A percentile compares a stretch with the other conserved stretches of the same genome.
phyloP scores from a whole-genome alignment of 169 alveolate genomes.

The Eimeria acervulina region DNA sequence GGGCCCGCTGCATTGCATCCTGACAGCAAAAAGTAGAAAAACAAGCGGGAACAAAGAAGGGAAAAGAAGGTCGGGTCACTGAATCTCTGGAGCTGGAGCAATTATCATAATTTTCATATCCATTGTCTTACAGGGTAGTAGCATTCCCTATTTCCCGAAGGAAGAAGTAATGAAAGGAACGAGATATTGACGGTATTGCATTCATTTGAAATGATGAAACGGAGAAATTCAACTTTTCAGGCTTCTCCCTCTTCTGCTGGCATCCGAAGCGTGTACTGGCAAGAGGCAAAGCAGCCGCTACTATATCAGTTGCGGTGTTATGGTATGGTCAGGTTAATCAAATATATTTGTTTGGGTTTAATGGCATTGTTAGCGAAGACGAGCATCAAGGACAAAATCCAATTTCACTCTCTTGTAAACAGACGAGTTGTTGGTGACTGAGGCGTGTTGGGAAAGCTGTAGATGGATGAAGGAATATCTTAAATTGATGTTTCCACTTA shows the following conservation, averaged over 20 bases:
- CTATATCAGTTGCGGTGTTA: too few species aligned
- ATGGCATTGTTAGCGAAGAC: too few species aligned
- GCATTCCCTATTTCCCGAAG: too few species aligned
- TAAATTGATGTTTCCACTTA: background rate
- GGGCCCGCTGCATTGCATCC: constrained; percentile 8
- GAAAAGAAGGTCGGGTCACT: background rate
- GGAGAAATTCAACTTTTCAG: too few species aligned
- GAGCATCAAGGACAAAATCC: too few species aligned
- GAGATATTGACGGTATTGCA: background rate
- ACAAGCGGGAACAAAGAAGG: background rate
- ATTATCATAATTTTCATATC: too few species aligned
- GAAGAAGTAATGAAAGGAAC: background rate
- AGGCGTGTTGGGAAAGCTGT: background rate
- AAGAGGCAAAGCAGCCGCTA: background rate
- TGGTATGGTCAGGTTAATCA: too few species aligned
- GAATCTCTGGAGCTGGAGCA: too few species aligned
- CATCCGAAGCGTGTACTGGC: background rate
- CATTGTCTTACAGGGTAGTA: background rate
- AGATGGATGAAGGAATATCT: background rate
- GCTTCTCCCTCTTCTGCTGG: too few species aligned
- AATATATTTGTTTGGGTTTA: too few species aligned
- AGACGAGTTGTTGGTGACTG: background rate
- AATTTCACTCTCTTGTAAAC: too few species aligned
- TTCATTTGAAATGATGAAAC: too few species aligned
- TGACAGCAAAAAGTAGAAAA: background rate